These are phyloP conservation scores for Ascoidea asiatica DNA, from an alignment of 805 yeast species.

Conservation along the genomic window DNA sequence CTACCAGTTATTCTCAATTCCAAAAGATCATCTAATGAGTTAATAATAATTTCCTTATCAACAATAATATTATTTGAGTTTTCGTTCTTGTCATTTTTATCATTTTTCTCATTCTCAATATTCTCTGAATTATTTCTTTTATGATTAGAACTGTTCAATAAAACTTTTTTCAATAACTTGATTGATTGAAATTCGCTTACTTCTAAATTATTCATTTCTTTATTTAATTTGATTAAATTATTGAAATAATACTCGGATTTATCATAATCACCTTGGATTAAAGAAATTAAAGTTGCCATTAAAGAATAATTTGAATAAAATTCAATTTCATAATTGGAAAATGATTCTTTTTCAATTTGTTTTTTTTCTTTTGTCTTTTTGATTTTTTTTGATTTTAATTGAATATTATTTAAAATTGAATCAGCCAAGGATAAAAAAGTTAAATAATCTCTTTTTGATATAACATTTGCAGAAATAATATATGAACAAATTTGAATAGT, in stretches of 20 bases:
- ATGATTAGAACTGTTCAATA: no score
- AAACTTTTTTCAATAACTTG: conserved; percentile 7
- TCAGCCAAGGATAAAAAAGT: conserved; percentile 15
- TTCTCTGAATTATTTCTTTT: no score
- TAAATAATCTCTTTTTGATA: conserved; percentile 16
- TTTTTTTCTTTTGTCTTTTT: not conserved
- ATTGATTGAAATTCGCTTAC: not conserved
- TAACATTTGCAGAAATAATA: conserved; percentile 14
- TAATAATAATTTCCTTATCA: conserved; percentile 9
- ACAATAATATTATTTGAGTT: conserved; percentile 14
- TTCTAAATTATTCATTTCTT: not conserved
- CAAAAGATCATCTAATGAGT: conserved; percentile 13
- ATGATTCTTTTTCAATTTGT: not conserved
- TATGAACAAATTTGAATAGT: conserved; percentile 10
- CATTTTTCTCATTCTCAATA: no score
- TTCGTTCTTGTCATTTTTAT: no score
- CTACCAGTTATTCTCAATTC: conserved; percentile 20
- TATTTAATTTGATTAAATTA: not conserved
- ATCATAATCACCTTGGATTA: conserved; percentile 14
- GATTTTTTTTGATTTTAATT: not conserved
- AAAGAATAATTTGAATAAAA: conserved; percentile 8
- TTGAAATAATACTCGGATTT: conserved; percentile 4
- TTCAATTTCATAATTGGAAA: conserved; percentile 1
- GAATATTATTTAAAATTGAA: conserved; percentile 7
- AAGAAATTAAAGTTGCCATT: conserved; percentile 11